phyloP scores from a whole-genome alignment of 768 basidiomycete species.

The Cubamyces lactineus region DNA sequence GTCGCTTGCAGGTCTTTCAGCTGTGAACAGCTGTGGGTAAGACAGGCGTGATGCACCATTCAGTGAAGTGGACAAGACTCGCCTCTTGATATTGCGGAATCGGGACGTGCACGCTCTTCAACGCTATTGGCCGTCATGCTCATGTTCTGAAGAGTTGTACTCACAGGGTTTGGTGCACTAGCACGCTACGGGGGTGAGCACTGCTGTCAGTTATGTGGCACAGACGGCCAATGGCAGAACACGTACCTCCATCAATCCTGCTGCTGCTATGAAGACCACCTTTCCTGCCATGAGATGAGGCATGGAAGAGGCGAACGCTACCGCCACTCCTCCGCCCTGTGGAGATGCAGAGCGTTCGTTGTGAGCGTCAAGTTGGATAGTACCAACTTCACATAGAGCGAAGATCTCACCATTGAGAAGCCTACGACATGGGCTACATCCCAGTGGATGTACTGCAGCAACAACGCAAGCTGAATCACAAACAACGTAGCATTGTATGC shows the following conservation, averaged over 20 bases:
- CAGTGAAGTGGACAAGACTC: neutral
- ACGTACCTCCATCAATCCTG: slow-evolving; percentile 53
- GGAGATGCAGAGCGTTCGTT: neutral
- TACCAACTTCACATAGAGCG: too few relatives aligned
- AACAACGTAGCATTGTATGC: slow-evolving; percentile 64
- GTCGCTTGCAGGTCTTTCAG: slow-evolving; percentile 73
- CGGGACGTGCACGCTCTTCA: neutral
- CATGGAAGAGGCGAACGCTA: slow-evolving; percentile 68
- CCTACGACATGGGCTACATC: slow-evolving; percentile 64
- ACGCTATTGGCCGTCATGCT: too few relatives aligned
- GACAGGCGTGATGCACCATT: neutral
- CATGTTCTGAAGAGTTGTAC: neutral
- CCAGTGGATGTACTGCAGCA: slow-evolving; percentile 81
- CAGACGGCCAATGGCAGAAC: neutral
- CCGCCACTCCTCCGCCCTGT: slow-evolving; percentile 74
- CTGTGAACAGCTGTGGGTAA: slow-evolving; percentile 34
- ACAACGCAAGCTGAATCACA: slow-evolving; percentile 73
- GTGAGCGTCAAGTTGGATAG: too few relatives aligned
- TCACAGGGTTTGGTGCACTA: neutral
- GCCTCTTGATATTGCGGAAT: slow-evolving; percentile 17
- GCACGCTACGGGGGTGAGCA: neutral
- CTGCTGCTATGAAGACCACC: slow-evolving; percentile 66
- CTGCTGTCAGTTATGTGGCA: neutral
- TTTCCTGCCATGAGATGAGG: slow-evolving; percentile 69
- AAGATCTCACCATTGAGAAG: slow-evolving; percentile 68